phyloP scores from a whole-genome alignment of 139 green algal species.

The Microglena sp. region DNA sequence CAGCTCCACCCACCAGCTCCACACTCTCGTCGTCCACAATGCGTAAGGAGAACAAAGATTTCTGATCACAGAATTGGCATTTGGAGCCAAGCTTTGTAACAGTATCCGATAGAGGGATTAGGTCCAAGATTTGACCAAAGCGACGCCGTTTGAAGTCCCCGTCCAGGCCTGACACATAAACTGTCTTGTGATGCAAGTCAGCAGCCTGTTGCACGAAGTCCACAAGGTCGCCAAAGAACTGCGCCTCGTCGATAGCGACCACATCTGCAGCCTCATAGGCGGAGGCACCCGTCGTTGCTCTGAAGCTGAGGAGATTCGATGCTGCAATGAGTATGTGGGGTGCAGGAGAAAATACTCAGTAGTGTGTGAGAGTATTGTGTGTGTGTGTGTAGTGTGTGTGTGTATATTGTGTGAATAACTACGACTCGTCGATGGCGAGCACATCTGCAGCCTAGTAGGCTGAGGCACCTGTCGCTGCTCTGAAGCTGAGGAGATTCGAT shows the following conservation, averaged over 20 bases:
- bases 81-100: conserved; percentile 60
- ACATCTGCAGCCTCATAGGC: no score
- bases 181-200: conserved; percentile 50
- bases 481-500: no score
- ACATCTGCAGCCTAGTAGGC: no score
- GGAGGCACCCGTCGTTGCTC: no score
- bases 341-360: no score
- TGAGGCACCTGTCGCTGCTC: no score
- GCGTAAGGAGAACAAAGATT: conserved; percentile 60
- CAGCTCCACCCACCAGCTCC: conserved; percentile 67
- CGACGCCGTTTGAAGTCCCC: conserved; percentile 56
- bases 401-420: no score
- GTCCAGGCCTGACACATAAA: conserved; percentile 59
- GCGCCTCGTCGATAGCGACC: conserved; percentile 77
- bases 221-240: conserved; percentile 62
- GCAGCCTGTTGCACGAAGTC: conserved; percentile 41
- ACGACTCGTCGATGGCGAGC: no score
- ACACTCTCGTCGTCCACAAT: conserved; percentile 41
- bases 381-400: no score
- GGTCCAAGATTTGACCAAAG: conserved; percentile 57
- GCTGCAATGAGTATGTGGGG: no score
- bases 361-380: no score
- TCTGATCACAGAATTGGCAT: conserved; percentile 52
- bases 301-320: no score
- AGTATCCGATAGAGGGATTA: conserved; percentile 66